Evolutionary conservation across 192 early-diverging fungal species (phyloP).

Genomic region (Physocladia obscura): DNA sequence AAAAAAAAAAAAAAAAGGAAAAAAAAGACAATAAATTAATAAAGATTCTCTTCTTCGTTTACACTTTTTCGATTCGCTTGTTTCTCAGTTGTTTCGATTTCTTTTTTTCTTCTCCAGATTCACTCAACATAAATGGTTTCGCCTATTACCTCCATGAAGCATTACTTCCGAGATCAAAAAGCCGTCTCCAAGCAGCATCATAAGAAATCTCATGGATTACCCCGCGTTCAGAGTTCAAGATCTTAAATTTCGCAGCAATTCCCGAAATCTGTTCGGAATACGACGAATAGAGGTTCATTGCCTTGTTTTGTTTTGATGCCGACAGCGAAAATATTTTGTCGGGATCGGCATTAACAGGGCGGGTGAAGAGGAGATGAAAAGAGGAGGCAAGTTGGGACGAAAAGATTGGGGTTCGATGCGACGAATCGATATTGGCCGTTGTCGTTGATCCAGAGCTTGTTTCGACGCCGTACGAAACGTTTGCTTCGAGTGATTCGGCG

Average conservation of each 20-base stretch:
- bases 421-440: not conserved
- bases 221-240: slow-evolving; percentile 23
- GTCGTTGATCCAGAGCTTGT: slow-evolving; percentile 15
- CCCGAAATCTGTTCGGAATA: slow-evolving; percentile 67
- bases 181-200: slow-evolving; percentile 75
- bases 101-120: too few relatives aligned
- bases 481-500: slow-evolving; percentile 76
- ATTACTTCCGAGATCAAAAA: slow-evolving; percentile 52
- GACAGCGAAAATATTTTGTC: slow-evolving; percentile 63
- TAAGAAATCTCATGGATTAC: slow-evolving; percentile 68
- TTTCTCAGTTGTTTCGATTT: too few relatives aligned
- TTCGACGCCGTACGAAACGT: slow-evolving; percentile 71
- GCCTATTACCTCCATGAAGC: slow-evolving; percentile 45
- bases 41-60: too few relatives aligned
- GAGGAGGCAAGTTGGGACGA: not conserved
- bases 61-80: too few relatives aligned
- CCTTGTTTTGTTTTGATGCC: slow-evolving; percentile 64
- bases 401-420: too few relatives aligned
- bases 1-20: too few relatives aligned
- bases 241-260: slow-evolving; percentile 24
- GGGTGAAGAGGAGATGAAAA: not conserved
- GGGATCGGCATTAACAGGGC: slow-evolving; percentile 68
- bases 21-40: too few relatives aligned
- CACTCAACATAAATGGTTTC: too few relatives aligned
- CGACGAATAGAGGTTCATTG: slow-evolving; percentile 63